A percentile compares a stretch with the other conserved stretches of the same genome.
Conservation (phyloP, 1,284 basidiomycete genomes). For the Naganishia sp. region DNA sequence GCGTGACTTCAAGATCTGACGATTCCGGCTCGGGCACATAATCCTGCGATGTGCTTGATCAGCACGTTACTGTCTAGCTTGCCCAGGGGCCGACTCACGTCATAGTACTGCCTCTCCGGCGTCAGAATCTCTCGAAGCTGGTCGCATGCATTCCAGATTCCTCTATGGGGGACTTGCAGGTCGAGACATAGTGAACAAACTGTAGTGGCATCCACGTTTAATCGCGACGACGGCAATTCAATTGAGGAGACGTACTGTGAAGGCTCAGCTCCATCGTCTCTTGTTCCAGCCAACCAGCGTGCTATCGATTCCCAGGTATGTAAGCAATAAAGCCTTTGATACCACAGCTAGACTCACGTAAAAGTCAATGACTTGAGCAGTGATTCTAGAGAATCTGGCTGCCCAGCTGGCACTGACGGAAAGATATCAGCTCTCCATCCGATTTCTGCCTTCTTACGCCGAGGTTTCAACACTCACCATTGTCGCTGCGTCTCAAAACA, state of each 20-base stretch:
- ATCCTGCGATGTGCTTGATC: neutral
- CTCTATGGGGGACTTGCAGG: constrained; percentile 15
- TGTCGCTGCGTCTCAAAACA: constrained; percentile 18
- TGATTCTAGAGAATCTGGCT: neutral
- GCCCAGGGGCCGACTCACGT: constrained; percentile 10
- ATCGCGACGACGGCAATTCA: no score
- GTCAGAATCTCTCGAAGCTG: constrained; percentile 20
- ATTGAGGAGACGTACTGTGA: constrained; percentile 2
- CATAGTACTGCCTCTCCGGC: constrained; percentile 20
- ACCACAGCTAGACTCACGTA: constrained; percentile 3
- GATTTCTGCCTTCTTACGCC: no score
- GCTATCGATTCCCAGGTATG: neutral
- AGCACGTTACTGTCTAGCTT: neutral
- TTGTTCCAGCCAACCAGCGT: constrained; percentile 11
- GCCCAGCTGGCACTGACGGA: constrained; percentile 17
- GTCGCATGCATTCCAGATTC: constrained; percentile 19
- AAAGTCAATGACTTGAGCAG: constrained; percentile 23
- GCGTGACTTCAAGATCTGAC: neutral
- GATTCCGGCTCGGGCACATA: constrained; percentile 5
- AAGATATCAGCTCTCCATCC: neutral
- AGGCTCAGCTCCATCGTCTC: constrained; percentile 14
- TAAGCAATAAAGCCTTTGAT: neutral
- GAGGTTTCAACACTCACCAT: neutral
- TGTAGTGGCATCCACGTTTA: neutral
- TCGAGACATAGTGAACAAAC: constrained; percentile 24